phyloP scores from a whole-genome alignment of 2,329 filamentous ascomycete genomes.

The Phaeosphaeria sp. region DNA sequence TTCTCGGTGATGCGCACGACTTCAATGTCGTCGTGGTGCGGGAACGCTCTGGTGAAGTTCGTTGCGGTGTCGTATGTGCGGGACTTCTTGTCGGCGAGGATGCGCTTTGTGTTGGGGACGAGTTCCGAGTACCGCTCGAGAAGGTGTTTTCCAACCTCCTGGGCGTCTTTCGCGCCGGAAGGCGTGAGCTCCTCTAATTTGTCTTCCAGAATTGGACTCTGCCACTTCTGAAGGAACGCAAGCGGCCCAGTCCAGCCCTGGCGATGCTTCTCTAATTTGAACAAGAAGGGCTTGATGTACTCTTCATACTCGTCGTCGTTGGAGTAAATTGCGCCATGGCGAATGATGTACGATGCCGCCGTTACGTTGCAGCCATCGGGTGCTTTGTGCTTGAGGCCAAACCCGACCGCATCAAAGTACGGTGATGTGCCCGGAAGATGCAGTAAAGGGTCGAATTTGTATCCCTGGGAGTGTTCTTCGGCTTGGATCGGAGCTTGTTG shows the following conservation, averaged over 20 bases:
- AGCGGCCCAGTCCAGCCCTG: slow-evolving; percentile 60
- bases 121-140: slow-evolving; percentile 60
- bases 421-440: slow-evolving; percentile 59
- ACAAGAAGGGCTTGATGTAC: slow-evolving; percentile 57
- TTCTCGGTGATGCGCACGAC: slow-evolving; percentile 42
- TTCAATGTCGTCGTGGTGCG: slow-evolving; percentile 36
- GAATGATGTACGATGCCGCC: slow-evolving; percentile 56
- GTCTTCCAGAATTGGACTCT: slow-evolving; percentile 60
- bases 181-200: slow-evolving; percentile 50
- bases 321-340: slow-evolving; percentile 52
- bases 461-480: slow-evolving; percentile 40
- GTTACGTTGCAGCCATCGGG: slow-evolving; percentile 59
- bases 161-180: slow-evolving; percentile 57
- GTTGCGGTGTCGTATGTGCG: slow-evolving; percentile 43
- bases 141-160: slow-evolving; percentile 65
- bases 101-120: slow-evolving; percentile 48
- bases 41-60: slow-evolving; percentile 38
- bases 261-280: slow-evolving; percentile 65
- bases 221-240: slow-evolving; percentile 64
- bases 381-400: slow-evolving; percentile 53
- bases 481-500: slow-evolving; percentile 26
- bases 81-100: slow-evolving; percentile 46
- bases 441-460: slow-evolving; percentile 55
- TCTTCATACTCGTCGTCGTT: slow-evolving; percentile 59
- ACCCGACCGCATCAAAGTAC: slow-evolving; percentile 57